Evolutionary conservation across 2,329 filamentous ascomycete genomes (phyloP).

Genomic region (Fusarium secorum): DNA sequence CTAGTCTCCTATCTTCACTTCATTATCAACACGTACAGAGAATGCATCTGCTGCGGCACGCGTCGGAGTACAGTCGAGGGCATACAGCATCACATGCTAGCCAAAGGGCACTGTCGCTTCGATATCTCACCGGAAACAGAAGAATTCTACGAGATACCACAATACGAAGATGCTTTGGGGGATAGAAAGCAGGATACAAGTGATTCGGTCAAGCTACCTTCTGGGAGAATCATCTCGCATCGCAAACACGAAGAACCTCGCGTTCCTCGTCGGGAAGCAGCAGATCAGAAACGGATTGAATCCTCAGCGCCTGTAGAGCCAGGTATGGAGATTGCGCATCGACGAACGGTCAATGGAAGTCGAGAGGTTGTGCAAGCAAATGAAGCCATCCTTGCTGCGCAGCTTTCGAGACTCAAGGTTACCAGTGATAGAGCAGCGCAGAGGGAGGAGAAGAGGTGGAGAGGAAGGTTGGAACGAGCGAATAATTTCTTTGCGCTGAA

Average conservation of each 20-base stretch:
- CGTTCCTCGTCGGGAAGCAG: fast-evolving
- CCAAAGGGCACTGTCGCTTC: constrained; percentile 58
- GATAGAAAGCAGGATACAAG: neutral
- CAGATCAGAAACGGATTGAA: fast-evolving
- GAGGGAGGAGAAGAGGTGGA: neutral
- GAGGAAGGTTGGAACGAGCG: neutral
- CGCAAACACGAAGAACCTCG: neutral
- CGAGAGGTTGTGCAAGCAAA: neutral
- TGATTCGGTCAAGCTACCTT: neutral
- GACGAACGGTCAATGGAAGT: neutral
- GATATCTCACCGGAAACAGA: constrained; percentile 51
- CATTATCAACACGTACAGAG: constrained; percentile 57
- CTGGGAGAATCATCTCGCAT: neutral
- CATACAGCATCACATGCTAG: constrained; percentile 60
- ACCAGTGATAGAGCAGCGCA: neutral
- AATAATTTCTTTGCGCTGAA: constrained; percentile 3
- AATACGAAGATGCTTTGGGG: neutral
- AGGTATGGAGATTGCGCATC: neutral
- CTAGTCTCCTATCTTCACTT: constrained; percentile 58
- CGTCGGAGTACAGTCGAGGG: constrained; percentile 53
- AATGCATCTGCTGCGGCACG: constrained; percentile 61
- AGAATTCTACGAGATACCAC: constrained; percentile 44
- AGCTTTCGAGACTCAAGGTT: neutral
- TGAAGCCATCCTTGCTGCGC: neutral
- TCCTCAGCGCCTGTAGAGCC: fast-evolving